phyloP scores from a whole-genome alignment of 75 land plant species.

The Adiantum capillusveneris region DNA sequence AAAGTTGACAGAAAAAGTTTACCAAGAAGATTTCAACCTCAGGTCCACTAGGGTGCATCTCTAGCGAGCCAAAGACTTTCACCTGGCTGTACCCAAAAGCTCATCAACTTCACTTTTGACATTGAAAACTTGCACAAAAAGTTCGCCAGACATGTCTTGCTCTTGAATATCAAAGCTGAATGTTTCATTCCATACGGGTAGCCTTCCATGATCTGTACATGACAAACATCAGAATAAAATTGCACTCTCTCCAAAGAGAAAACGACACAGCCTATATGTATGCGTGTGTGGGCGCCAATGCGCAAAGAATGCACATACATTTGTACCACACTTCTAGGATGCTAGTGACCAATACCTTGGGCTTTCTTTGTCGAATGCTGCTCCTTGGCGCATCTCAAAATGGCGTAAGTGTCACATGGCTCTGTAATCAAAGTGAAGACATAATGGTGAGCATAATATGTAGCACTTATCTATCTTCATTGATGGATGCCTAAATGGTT shows the following conservation, averaged over 20 bases:
- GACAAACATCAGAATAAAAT: background rate
- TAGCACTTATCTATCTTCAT: no score
- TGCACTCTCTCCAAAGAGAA: background rate
- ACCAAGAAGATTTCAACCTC: no score
- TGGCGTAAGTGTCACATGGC: background rate
- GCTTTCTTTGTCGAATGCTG: background rate
- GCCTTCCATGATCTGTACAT: background rate
- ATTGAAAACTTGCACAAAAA: background rate
- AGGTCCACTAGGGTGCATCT: no score
- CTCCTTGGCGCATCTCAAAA: background rate
- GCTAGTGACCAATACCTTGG: background rate
- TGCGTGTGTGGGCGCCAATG: no score
- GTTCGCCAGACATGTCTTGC: background rate
- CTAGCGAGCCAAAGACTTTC: no score
- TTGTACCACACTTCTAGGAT: no score
- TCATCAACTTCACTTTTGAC: background rate
- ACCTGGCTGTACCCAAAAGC: background rate
- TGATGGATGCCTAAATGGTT: background rate
- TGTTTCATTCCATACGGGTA: conserved; percentile 5
- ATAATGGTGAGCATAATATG: no score
- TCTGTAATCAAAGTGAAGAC: background rate
- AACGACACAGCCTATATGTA: no score
- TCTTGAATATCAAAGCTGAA: background rate
- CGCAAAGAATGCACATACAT: no score
- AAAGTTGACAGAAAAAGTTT: no score